phyloP scores from a whole-genome alignment of 1,284 basidiomycete genomes.

The Ganoderma resinaceum region DNA sequence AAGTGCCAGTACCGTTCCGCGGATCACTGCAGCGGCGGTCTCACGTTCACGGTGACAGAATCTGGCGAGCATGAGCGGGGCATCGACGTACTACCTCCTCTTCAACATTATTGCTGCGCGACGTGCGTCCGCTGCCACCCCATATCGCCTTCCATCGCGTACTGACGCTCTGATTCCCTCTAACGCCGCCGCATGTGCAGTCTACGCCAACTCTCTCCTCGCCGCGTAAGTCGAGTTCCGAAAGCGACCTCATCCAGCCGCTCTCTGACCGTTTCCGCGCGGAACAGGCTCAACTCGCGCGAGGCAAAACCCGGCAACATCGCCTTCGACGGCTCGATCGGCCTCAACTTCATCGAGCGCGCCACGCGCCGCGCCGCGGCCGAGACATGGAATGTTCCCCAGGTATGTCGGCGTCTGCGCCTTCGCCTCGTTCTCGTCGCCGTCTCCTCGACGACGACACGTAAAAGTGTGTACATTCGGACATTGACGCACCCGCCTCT shows the following conservation, averaged over 20 bases:
- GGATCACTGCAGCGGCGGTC: background rate
- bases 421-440: background rate
- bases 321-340: slow-evolving; percentile 5
- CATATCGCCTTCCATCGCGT: background rate
- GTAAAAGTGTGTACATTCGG: background rate
- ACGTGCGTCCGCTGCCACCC: background rate
- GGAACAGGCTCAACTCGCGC: slow-evolving; percentile 3
- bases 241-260: no score
- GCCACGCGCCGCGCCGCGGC: slow-evolving; percentile 4
- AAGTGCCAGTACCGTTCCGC: background rate
- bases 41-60: background rate
- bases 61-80: background rate
- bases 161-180: background rate
- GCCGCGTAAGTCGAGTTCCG: background rate
- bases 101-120: slow-evolving; percentile 3
- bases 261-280: background rate
- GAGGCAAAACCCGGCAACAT: background rate
- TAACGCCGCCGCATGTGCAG: background rate
- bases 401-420: background rate
- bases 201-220: slow-evolving; percentile 7
- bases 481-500: background rate
- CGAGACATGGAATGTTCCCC: slow-evolving; percentile 7
- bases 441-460: background rate
- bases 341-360: slow-evolving; percentile 8
- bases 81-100: background rate